A percentile compares a stretch with the other conserved stretches of the same genome.
phyloP scores from a whole-genome alignment of 192 early-diverging fungal species.

The Coemansia sp. region DNA sequence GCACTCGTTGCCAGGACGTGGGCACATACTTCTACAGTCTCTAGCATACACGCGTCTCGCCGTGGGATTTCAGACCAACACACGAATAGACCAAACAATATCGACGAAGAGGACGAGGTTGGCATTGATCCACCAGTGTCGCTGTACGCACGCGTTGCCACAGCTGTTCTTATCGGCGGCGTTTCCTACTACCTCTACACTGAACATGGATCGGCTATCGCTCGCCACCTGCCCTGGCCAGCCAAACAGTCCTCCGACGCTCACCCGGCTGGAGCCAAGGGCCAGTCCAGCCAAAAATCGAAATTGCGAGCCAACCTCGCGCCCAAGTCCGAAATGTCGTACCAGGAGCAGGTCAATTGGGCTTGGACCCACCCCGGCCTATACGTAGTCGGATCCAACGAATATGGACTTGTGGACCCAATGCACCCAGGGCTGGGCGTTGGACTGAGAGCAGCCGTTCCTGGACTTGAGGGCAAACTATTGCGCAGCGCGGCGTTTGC shows the following conservation, averaged over 20 bases:
- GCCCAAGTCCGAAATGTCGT: constrained; percentile 24
- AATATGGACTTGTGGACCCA: constrained; percentile 38
- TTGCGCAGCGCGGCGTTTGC: constrained; percentile 37
- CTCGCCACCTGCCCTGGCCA: constrained; percentile 26
- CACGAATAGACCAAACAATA: background rate
- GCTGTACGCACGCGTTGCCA: constrained; percentile 26
- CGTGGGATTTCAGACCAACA: background rate
- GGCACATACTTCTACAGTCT: background rate
- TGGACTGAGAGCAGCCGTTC: constrained; percentile 30
- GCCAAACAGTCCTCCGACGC: background rate
- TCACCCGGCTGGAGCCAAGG: constrained; percentile 2
- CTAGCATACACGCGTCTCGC: background rate
- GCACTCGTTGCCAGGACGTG: background rate
- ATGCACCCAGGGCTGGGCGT: constrained; percentile 22
- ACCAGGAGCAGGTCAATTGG: constrained; percentile 45
- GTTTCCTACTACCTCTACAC: constrained; percentile 37
- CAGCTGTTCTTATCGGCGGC: constrained; percentile 28
- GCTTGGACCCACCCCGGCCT: constrained; percentile 48
- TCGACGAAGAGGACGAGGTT: constrained; percentile 8
- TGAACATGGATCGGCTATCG: constrained; percentile 15
- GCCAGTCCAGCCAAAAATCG: constrained; percentile 3
- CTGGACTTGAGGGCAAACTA: constrained; percentile 40
- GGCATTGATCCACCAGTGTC: constrained; percentile 40
- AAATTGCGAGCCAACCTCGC: constrained; percentile 18
- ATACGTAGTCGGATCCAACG: constrained; percentile 45